Percentiles rank a stretch among this genome's conserved stretches.
Evolutionary conservation across 768 basidiomycete genomes (phyloP).

Genomic region (Termitomyces sp.): DNA sequence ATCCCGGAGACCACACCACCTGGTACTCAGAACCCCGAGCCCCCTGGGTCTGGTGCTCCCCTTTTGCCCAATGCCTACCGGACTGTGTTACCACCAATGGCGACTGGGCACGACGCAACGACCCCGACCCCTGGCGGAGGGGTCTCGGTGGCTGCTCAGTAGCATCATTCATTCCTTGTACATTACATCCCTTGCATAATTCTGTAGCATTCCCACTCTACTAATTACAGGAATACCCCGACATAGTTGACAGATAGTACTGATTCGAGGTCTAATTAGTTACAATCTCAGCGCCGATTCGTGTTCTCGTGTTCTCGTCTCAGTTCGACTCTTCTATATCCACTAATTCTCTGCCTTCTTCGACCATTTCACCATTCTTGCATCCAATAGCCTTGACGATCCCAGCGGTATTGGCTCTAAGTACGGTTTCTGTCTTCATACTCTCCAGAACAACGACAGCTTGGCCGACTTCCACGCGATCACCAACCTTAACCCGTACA

Average conservation of each 20-base stretch:
- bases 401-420: slow-evolving; percentile 70
- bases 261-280: not conserved
- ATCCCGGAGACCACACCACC: slow-evolving; percentile 41
- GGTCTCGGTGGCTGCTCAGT: slow-evolving; percentile 12
- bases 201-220: not conserved
- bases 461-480: slow-evolving; percentile 78
- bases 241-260: not conserved
- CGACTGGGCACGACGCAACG: slow-evolving; percentile 41
- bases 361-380: slow-evolving; percentile 87
- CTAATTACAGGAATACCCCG: not conserved
- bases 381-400: slow-evolving; percentile 72
- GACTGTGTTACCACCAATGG: slow-evolving; percentile 35
- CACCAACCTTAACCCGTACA: slow-evolving; percentile 74
- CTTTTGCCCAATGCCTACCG: slow-evolving; percentile 40
- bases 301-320: not conserved
- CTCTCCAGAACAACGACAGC: slow-evolving; percentile 85
- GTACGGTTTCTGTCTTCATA: slow-evolving; percentile 96
- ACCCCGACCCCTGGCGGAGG: slow-evolving; percentile 41
- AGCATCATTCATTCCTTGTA: not conserved
- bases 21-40: slow-evolving; percentile 57
- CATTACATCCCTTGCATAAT: slow-evolving; percentile 1
- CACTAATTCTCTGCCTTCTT: slow-evolving; percentile 80
- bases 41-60: slow-evolving; percentile 52
- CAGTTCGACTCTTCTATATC: slow-evolving; percentile 48
- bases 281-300: not conserved